Base-by-base conservation (phyloP, 768 basidiomycete genomes). In the Hysterangium stoloniferum region DNA sequence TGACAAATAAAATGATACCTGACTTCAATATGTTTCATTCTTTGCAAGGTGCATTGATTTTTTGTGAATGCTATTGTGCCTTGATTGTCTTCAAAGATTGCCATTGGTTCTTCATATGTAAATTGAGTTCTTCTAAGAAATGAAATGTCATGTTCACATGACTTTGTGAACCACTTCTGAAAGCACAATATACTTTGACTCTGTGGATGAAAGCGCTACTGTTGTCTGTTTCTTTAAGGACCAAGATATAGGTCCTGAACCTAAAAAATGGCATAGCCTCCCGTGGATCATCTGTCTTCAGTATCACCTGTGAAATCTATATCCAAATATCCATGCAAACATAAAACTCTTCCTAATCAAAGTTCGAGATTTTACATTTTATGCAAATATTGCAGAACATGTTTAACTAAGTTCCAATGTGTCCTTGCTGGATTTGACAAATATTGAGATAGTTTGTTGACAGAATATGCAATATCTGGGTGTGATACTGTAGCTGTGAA, bases 1-100 rank as follows among this genome's bases (percentile, higher is more conserved):
- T 71, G 53, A 9, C 65, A 62, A 43, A 73, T 65, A 56, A 66
- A 69, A 49, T 73, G 71, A 52, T 68, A 61, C 35, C 54, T 33
- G 51, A 66, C 52, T 35, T 67, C 62, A 49, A 72, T 71, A 58
- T 72, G 70, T 47, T 70, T 71, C 2, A 65, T 65, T 3, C 63
- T 46, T 17, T 66, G 64, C 38, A 59, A 59, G 3, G 49, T 44
- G 1, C 58, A 53, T 37, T 67, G 62, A n/a, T 45, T 31, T 17
- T 60, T 56, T 1, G 62, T 50, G 6, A 65, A 17, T 9, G 9
- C 51, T 9, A 66, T 58, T 1, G 57, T 45, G 7, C 24, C 22
- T 27, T 24, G 24, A 15, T 31, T 45, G 29, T 45, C 44, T 6
- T 19, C 19, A 17, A 27, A 15, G 4, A 45, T 20, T 29, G 2